phyloP scores from a whole-genome alignment of 2,329 filamentous ascomycete species.

The Phaeophleospora eucalypticola region DNA sequence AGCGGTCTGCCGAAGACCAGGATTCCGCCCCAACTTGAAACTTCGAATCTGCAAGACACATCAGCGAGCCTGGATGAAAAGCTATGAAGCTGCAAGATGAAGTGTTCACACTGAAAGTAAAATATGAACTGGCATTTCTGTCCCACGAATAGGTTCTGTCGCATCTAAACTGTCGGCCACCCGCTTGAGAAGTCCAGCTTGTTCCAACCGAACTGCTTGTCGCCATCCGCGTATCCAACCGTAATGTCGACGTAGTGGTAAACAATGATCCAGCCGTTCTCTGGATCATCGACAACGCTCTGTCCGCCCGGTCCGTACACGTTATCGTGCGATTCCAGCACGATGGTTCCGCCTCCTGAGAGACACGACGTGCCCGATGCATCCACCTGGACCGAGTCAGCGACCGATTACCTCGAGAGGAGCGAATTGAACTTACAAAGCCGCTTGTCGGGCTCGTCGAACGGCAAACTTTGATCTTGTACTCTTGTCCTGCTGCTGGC shows the following conservation, averaged over 20 bases:
- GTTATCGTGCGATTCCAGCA: slow-evolving; percentile 56
- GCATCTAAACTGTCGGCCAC: slow-evolving; percentile 39
- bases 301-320: slow-evolving; percentile 67
- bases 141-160: no score
- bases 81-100: neutral
- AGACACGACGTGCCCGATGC: slow-evolving; percentile 51
- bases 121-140: no score
- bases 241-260: slow-evolving; percentile 59
- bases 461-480: slow-evolving; percentile 63
- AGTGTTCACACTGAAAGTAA: neutral
- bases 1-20: neutral
- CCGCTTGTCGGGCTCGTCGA: slow-evolving; percentile 48
- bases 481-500: slow-evolving; percentile 58
- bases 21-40: neutral
- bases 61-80: neutral
- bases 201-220: slow-evolving; percentile 53
- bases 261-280: slow-evolving; percentile 53
- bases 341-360: slow-evolving; percentile 55
- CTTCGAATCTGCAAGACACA: neutral
- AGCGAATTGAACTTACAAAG: slow-evolving; percentile 40
- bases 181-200: slow-evolving; percentile 47
- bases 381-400: slow-evolving; percentile 41
- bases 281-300: slow-evolving; percentile 52
- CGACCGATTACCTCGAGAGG: slow-evolving; percentile 10
- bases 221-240: slow-evolving; percentile 33